A percentile compares a stretch with the other conserved stretches of the same genome.
Evolutionary conservation across 306 rosid species (phyloP).

Genomic region (Cucurbita pepo): DNA sequence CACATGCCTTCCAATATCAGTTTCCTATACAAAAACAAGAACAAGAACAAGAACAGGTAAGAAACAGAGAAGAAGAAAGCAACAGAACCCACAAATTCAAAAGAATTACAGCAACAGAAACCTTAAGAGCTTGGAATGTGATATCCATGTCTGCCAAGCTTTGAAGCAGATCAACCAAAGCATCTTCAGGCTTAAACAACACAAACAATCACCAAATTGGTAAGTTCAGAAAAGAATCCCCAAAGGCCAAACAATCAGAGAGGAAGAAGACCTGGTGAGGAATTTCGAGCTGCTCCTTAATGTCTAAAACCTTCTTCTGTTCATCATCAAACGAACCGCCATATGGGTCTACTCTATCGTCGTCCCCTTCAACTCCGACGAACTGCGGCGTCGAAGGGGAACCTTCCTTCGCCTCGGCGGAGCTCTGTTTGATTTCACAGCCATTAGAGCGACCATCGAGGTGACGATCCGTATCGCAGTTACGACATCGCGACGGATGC

Average conservation of each 20-base stretch:
- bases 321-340: constrained; percentile 73
- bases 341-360: constrained; percentile 40
- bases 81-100: background rate
- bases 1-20: constrained; percentile 96
- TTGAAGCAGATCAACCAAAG: constrained; percentile 67
- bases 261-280: constrained; percentile 41
- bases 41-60: background rate
- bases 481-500: constrained; percentile 19
- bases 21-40: constrained; percentile 33
- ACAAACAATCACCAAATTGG: background rate
- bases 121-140: constrained; percentile 86
- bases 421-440: constrained; percentile 1
- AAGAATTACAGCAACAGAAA: constrained; percentile 1
- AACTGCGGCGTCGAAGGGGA: constrained; percentile 65
- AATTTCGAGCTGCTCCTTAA: constrained; percentile 74
- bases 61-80: background rate
- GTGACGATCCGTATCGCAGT: constrained; percentile 22
- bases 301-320: constrained; percentile 69
- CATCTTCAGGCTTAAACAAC: constrained; percentile 46
- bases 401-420: background rate
- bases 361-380: constrained; percentile 33
- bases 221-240: background rate
- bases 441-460: constrained; percentile 3
- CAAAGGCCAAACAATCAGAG: background rate
- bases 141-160: constrained; percentile 88